These are phyloP conservation scores for Lasiodiplodia gonubiensis DNA, from an alignment of 2,329 filamentous ascomycete species.

Conservation along the genomic window DNA sequence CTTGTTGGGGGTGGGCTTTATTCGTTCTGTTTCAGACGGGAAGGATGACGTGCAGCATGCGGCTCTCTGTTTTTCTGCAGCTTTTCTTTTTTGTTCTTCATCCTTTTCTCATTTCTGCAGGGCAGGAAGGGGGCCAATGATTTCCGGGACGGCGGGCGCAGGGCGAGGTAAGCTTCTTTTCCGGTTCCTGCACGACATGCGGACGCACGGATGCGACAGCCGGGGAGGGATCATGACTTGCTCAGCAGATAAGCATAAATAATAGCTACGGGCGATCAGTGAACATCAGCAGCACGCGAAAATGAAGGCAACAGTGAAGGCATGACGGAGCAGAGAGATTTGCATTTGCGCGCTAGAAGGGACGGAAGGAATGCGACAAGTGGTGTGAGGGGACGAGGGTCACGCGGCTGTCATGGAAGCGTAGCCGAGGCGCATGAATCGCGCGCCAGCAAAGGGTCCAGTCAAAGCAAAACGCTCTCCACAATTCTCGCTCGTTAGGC, in stretches of 20 bases:
- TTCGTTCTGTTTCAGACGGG: background rate
- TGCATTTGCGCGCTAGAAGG: background rate
- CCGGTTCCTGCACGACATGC: constrained; percentile 7
- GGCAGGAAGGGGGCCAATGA: background rate
- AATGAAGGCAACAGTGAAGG: background rate
- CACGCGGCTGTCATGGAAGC: constrained; percentile 2
- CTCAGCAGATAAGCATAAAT: constrained; percentile 10
- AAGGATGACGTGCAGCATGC: constrained; percentile 18
- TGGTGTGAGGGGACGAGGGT: background rate
- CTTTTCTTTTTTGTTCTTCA: constrained; percentile 1
- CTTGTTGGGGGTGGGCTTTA: background rate
- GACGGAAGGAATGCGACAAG: background rate
- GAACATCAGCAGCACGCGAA: background rate
- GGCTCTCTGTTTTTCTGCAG: background rate
- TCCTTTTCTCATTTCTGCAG: constrained; percentile 5
- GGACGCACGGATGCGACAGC: background rate
- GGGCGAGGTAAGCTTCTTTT: constrained; percentile 9
- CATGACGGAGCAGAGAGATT: background rate
- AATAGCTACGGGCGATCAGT: background rate
- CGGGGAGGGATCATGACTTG: no score
- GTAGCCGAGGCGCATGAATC: background rate
- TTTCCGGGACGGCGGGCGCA: constrained; percentile 1
- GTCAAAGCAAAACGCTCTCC: constrained; percentile 15
- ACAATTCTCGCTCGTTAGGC: background rate
- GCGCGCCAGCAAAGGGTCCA: constrained; percentile 5